A percentile compares a stretch with the other conserved stretches of the same genome.
Conservation (phyloP, 208 protist genomes). For the Trypanosomatidae sp. region DNA sequence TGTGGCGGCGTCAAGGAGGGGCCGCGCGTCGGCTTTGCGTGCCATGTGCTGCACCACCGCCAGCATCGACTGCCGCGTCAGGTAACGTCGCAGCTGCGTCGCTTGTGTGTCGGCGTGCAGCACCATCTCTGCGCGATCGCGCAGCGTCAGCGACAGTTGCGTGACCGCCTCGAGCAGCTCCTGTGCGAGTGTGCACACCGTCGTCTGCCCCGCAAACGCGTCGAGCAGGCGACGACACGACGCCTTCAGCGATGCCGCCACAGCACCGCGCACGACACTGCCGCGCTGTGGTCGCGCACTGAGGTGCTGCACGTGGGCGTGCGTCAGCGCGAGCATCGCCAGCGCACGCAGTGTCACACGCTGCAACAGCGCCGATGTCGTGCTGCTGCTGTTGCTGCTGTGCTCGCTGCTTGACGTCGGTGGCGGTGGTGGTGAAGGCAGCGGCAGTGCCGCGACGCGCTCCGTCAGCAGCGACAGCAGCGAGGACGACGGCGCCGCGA, state of each 20-base stretch:
- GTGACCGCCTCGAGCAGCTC: constrained; percentile 28
- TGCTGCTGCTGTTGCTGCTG: too few species aligned
- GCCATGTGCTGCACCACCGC: constrained; percentile 27
- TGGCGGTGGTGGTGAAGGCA: too few species aligned
- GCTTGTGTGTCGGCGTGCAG: constrained; percentile 24
- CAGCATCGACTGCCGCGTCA: constrained; percentile 21
- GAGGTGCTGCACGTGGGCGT: constrained; percentile 46
- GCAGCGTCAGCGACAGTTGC: constrained; percentile 30
- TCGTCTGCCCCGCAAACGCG: constrained; percentile 34
- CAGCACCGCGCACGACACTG: too few species aligned
- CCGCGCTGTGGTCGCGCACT: too few species aligned
- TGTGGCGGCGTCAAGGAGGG: constrained; percentile 8
- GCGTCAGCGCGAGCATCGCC: constrained; percentile 36
- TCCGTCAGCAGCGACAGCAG: too few species aligned
- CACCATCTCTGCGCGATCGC: constrained; percentile 45
- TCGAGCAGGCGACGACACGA: constrained; percentile 37
- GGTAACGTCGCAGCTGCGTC: constrained; percentile 10
- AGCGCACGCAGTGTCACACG: constrained; percentile 38
- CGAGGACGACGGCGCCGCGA: too few species aligned
- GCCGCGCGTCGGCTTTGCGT: constrained; percentile 8
- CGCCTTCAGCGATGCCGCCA: constrained; percentile 37
- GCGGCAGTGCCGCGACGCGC: too few species aligned
- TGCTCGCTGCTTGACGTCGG: too few species aligned
- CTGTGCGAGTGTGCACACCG: constrained; percentile 20
- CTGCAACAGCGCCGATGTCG: too few species aligned